phyloP scores from a whole-genome alignment of 192 early-diverging fungal species.

The Umbelopsis sp. region DNA sequence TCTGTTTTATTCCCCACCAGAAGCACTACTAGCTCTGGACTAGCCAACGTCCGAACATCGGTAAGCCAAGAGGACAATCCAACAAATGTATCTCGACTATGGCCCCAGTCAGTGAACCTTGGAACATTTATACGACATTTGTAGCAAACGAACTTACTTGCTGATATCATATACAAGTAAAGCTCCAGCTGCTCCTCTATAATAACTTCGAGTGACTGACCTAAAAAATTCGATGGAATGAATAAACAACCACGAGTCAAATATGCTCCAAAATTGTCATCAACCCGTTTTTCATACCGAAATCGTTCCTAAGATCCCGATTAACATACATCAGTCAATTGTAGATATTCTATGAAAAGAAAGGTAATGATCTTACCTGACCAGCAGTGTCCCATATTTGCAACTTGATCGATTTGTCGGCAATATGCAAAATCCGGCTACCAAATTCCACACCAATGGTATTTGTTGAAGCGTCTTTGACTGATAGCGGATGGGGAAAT shows the following conservation, averaged over 20 bases:
- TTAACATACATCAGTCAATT: background rate
- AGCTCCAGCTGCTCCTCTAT: conserved; percentile 78
- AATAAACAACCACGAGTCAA: too few relatives aligned
- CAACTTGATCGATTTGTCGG: conserved; percentile 65
- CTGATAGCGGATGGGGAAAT: conserved; percentile 27
- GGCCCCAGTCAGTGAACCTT: background rate
- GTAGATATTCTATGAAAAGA: background rate
- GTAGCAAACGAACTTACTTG: conserved; percentile 42
- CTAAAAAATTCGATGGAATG: conserved; percentile 39
- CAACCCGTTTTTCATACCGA: conserved; percentile 31
- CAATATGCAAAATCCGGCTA: conserved; percentile 67
- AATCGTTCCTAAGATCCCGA: conserved; percentile 44
- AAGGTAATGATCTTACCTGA: conserved; percentile 39
- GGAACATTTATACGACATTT: background rate
- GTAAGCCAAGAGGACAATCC: conserved; percentile 66
- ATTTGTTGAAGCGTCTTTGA: conserved; percentile 64
- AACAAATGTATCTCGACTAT: conserved; percentile 60
- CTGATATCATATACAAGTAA: conserved; percentile 82
- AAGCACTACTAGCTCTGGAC: conserved; percentile 66
- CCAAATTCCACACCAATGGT: conserved; percentile 85
- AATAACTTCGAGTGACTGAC: conserved; percentile 80
- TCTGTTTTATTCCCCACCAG: conserved; percentile 76
- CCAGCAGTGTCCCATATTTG: conserved; percentile 82
- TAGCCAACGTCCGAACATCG: conserved; percentile 67
- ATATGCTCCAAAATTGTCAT: too few relatives aligned